Evolutionary conservation across 2,329 filamentous ascomycete species (phyloP).

Genomic region (Pseudopithomyces chartarum): DNA sequence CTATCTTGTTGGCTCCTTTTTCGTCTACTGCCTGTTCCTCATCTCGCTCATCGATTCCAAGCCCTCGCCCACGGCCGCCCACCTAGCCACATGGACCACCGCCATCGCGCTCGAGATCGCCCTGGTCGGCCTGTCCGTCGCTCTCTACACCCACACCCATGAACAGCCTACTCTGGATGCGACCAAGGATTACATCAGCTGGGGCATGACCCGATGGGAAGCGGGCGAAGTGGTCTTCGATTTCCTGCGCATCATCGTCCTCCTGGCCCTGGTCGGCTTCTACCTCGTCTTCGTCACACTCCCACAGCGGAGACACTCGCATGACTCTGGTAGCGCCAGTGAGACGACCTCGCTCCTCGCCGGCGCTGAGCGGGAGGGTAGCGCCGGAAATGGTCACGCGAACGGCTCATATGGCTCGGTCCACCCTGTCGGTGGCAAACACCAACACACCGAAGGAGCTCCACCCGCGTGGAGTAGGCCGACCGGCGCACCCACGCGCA

Average conservation of each 20-base stretch:
- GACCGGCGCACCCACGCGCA: constrained; percentile 81
- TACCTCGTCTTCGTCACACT: constrained; percentile 61
- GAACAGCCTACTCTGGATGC: constrained; percentile 61
- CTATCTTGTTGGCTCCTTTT: constrained; percentile 82
- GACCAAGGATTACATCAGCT: constrained; percentile 25
- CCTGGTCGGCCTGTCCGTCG: constrained; percentile 71
- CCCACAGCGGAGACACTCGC: constrained; percentile 24
- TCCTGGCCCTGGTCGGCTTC: constrained; percentile 64
- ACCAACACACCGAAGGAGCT: constrained; percentile 60
- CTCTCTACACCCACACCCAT: constrained; percentile 71
- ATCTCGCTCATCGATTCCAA: constrained; percentile 85
- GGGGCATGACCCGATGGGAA: constrained; percentile 62
- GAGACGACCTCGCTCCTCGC: constrained; percentile 70
- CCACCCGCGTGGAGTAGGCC: constrained; percentile 87
- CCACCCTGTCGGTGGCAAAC: constrained; percentile 47
- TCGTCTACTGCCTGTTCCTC: constrained; percentile 83
- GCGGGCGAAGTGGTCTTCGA: constrained; percentile 69
- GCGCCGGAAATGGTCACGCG: constrained; percentile 54
- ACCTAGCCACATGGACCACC: constrained; percentile 79
- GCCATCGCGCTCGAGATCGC: constrained; percentile 74
- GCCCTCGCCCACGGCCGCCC: constrained; percentile 78
- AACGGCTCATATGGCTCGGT: constrained; percentile 61
- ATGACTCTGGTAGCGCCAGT: constrained; percentile 42
- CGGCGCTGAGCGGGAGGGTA: constrained; percentile 50
- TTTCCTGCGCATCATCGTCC: constrained; percentile 69